Base-by-base conservation (phyloP, 495 filamentous ascomycete species). In the Zalerion maritima region DNA sequence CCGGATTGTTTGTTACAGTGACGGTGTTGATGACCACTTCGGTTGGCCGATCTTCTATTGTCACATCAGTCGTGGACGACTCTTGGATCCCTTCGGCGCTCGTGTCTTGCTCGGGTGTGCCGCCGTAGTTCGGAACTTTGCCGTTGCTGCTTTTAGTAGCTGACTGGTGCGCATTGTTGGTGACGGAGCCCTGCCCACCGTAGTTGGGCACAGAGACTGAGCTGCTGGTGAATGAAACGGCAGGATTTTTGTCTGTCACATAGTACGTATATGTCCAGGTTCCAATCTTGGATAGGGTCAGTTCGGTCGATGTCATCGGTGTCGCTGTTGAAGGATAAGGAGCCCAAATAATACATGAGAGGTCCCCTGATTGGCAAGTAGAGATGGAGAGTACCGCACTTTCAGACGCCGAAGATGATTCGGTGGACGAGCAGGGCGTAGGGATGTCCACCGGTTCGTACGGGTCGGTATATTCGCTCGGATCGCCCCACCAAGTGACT, bases 231-330 rank as follows among this genome's bases (percentile, higher is more conserved):
- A 46, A 63, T 6, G 62, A 45, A 18, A 65, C 57, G 18, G 55
- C 54, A 1, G 60, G 60, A 24, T 65, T 65, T 35, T 62, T 65
- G 28, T 63, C 60, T 6, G 60, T n/a, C n/a, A n/a, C n/a, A n/a
- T n/a, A n/a, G n/a, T n/a, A n/a, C n/a, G n/a, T n/a, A n/a, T n/a
- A n/a, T n/a, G n/a, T n/a, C n/a, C n/a, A n/a, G n/a, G n/a, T n/a
- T n/a, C n/a, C n/a, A n/a, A n/a, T n/a, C n/a, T n/a, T n/a, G n/a
- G n/a, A n/a, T n/a, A n/a, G n/a, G n/a, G n/a, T n/a, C n/a, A n/a
- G n/a, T n/a, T n/a, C n/a, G n/a, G n/a, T n/a, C n/a, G n/a, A n/a
- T n/a, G n/a, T n/a, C n/a, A n/a, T n/a, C n/a, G n/a, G n/a, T n/a
- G n/a, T n/a, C n/a, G n/a, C n/a, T n/a, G n/a, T n/a, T n/a, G n/a